These are phyloP conservation scores for Candida tibetensis DNA, from an alignment of 805 yeast genomes.

Conservation along the genomic window DNA sequence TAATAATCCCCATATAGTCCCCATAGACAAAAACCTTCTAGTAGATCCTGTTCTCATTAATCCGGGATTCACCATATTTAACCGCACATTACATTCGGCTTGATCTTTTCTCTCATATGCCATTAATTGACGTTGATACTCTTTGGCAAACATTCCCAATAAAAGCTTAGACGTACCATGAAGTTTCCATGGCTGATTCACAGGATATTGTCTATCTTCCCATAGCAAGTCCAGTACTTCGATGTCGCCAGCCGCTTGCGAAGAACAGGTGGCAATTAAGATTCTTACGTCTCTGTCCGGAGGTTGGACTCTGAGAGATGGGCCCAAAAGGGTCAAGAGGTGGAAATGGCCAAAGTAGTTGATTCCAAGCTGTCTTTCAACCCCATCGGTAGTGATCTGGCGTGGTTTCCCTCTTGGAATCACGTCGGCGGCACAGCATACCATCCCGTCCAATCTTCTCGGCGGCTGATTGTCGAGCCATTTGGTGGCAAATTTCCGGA, in stretches of 20 bases:
- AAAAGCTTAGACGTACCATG: slow-evolving; percentile 82
- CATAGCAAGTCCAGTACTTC: slow-evolving; percentile 64
- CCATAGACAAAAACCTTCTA: slow-evolving; percentile 73
- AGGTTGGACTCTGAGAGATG: slow-evolving; percentile 83
- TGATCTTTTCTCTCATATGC: slow-evolving; percentile 65
- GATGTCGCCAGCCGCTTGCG: slow-evolving; percentile 71
- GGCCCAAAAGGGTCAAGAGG: slow-evolving; percentile 73
- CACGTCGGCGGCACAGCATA: slow-evolving; percentile 84
- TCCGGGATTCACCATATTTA: slow-evolving; percentile 87
- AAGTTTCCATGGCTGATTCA: slow-evolving; percentile 64
- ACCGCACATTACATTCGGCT: slow-evolving; percentile 64
- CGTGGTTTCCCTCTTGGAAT: slow-evolving; percentile 70
- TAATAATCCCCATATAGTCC: slow-evolving; percentile 61
- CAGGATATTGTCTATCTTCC: slow-evolving; percentile 57
- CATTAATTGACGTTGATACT: slow-evolving; percentile 66
- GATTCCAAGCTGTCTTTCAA: slow-evolving; percentile 79
- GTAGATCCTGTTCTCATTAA: slow-evolving; percentile 85
- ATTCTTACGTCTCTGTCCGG: slow-evolving; percentile 92
- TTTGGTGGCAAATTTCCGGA: slow-evolving; percentile 86
- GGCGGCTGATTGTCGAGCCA: slow-evolving; percentile 94
- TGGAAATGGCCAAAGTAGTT: slow-evolving; percentile 84
- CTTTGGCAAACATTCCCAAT: slow-evolving; percentile 71
- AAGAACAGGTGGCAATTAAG: slow-evolving; percentile 70
- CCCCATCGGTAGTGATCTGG: slow-evolving; percentile 71
- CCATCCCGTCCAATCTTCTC: slow-evolving; percentile 82